A percentile compares a stretch with the other conserved stretches of the same genome.
Evolutionary conservation across 2,329 filamentous ascomycete species (phyloP).

Genomic region (Trichophyton equinum): DNA sequence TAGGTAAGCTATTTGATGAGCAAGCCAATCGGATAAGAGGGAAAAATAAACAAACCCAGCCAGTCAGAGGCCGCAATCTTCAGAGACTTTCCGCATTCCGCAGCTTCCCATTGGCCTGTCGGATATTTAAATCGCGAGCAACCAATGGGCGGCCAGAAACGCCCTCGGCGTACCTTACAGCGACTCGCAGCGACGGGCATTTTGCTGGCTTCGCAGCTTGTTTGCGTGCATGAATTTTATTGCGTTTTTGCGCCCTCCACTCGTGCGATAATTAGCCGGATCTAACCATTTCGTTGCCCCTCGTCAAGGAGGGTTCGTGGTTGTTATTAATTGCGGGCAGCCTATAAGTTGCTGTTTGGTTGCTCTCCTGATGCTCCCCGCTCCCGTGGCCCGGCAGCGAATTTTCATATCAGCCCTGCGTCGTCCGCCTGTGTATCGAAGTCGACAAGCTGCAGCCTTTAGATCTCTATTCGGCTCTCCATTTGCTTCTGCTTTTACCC

Average conservation of each 20-base stretch:
- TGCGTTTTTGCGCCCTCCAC: neutral
- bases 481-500: neutral
- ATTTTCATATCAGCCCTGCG: neutral
- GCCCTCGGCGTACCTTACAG: too few species aligned
- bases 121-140: too few species aligned
- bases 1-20: too few species aligned
- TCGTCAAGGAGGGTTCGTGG: neutral
- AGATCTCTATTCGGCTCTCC: neutral
- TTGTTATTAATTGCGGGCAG: neutral
- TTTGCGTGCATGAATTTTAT: neutral
- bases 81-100: too few species aligned
- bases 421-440: neutral
- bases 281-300: slow-evolving; percentile 1
- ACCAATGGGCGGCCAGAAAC: too few species aligned
- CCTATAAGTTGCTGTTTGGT: neutral
- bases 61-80: too few species aligned
- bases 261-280: slow-evolving; percentile 3
- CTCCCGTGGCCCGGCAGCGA: slow-evolving; percentile 2
- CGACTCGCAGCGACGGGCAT: too few species aligned
- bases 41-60: too few species aligned
- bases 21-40: too few species aligned
- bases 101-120: too few species aligned
- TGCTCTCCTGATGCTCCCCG: slow-evolving; percentile 13
- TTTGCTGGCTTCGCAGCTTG: neutral
- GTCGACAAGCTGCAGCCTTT: too few species aligned